phyloP scores from a whole-genome alignment of 768 basidiomycete species.

The Kwoniella mangroviensis region DNA sequence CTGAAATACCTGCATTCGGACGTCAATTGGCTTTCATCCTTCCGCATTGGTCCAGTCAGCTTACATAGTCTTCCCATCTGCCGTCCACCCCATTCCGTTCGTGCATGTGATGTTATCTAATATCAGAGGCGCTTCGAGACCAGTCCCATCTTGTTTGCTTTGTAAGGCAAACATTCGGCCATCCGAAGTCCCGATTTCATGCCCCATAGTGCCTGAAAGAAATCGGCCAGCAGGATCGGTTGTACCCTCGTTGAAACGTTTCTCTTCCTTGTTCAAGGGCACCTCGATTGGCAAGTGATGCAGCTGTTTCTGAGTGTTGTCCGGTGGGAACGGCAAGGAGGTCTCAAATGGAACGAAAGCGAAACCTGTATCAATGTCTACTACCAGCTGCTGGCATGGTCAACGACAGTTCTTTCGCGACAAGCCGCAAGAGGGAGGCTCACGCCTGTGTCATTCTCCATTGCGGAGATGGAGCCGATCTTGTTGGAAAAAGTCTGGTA shows the following conservation, averaged over 20 bases:
- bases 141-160: background rate
- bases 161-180: slow-evolving; percentile 11
- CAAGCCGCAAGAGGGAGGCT: background rate
- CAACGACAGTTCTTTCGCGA: no score
- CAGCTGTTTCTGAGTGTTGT: background rate
- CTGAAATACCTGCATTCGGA: slow-evolving; percentile 16
- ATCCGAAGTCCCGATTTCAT: background rate
- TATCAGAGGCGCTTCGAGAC: slow-evolving; percentile 1
- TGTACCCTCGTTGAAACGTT: slow-evolving; percentile 23
- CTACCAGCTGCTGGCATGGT: slow-evolving; percentile 21
- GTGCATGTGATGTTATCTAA: slow-evolving; percentile 19
- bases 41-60: background rate
- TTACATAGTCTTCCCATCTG: slow-evolving; percentile 19
- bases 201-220: slow-evolving; percentile 14
- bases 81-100: slow-evolving; percentile 26
- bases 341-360: slow-evolving; percentile 9
- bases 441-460: slow-evolving; percentile 14
- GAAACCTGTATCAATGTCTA: slow-evolving; percentile 13
- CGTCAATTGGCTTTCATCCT: no score
- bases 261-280: background rate
- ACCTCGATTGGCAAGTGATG: background rate
- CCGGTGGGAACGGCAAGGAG: slow-evolving; percentile 27
- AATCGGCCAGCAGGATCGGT: slow-evolving; percentile 18
- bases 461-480: background rate
- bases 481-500: slow-evolving; percentile 19